Percentiles rank a stretch among this genome's conserved stretches.
phyloP scores from a whole-genome alignment of 177 flowering plant genomes.

The Vitis hybrid region DNA sequence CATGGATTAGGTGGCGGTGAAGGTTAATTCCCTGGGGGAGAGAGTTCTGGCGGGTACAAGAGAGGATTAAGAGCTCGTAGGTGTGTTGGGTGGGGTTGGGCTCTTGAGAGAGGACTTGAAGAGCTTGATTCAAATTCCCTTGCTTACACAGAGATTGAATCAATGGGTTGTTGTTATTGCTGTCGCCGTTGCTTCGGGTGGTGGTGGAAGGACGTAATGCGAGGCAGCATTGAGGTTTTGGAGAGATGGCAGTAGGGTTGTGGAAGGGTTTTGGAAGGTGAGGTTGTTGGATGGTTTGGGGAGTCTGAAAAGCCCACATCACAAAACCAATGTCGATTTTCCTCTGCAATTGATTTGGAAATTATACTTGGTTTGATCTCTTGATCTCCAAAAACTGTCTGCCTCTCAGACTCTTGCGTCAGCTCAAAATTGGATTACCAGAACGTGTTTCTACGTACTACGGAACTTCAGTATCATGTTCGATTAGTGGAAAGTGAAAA shows the following conservation, averaged over 20 bases:
- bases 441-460: no score
- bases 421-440: no score
- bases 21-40: slow-evolving; percentile 43
- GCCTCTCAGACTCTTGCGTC: no score
- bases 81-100: slow-evolving; percentile 64
- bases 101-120: slow-evolving; percentile 52
- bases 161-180: slow-evolving; percentile 36
- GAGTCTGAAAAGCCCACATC: slow-evolving; percentile 41
- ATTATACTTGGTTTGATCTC: no score
- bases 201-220: slow-evolving; percentile 18
- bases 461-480: no score
- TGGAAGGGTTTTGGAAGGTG: slow-evolving; percentile 11
- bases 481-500: no score
- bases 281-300: slow-evolving; percentile 29
- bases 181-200: slow-evolving; percentile 7
- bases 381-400: no score
- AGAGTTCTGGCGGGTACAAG: slow-evolving; percentile 41
- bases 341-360: no score
- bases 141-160: slow-evolving; percentile 58
- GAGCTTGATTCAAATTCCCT: slow-evolving; percentile 58
- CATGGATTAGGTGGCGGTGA: slow-evolving; percentile 41
- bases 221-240: slow-evolving; percentile 23
- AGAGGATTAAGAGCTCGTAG: slow-evolving; percentile 59
- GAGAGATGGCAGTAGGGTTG: slow-evolving; percentile 11
- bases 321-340: slow-evolving; percentile 6